phyloP scores from a whole-genome alignment of 2,329 filamentous ascomycete genomes.

The Fonsecaea erecta region DNA sequence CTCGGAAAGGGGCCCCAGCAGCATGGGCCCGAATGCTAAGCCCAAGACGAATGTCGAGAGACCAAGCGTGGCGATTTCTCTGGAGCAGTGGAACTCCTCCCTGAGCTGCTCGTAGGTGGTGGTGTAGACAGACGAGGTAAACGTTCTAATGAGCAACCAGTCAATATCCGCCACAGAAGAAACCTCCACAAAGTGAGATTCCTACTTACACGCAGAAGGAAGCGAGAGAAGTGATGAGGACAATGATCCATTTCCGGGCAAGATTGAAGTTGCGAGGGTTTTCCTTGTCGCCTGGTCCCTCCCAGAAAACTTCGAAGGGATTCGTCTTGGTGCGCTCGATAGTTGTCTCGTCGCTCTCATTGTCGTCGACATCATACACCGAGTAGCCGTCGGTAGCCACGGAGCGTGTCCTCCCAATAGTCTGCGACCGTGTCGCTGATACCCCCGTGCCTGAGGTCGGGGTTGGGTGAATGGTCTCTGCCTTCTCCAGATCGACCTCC shows the following conservation, averaged over 20 bases:
- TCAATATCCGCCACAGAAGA: neutral
- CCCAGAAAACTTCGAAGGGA: slow-evolving; percentile 68
- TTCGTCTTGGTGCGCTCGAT: slow-evolving; percentile 6
- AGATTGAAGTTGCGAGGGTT: slow-evolving; percentile 72
- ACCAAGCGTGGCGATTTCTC: slow-evolving; percentile 53
- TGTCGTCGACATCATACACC: slow-evolving; percentile 11
- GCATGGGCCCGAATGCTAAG: slow-evolving; percentile 64
- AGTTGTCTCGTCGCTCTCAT: slow-evolving; percentile 56
- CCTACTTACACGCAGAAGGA: slow-evolving; percentile 71
- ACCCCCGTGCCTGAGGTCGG: neutral
- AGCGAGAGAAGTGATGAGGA: slow-evolving; percentile 71
- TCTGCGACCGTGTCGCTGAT: neutral
- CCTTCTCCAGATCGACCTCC: slow-evolving; percentile 21
- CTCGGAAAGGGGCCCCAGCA: slow-evolving; percentile 48
- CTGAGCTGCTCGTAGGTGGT: slow-evolving; percentile 76
- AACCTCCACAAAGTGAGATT: neutral
- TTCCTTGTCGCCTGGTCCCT: slow-evolving; percentile 71
- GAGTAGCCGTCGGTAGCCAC: slow-evolving; percentile 21
- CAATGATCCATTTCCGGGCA: slow-evolving; percentile 75
- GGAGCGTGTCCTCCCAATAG: slow-evolving; percentile 9
- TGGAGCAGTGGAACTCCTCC: slow-evolving; percentile 52
- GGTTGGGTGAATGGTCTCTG: slow-evolving; percentile 14
- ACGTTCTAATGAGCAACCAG: slow-evolving; percentile 57
- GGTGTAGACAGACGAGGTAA: slow-evolving; percentile 82
- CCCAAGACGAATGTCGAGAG: slow-evolving; percentile 57